Percentiles rank a stretch among this genome's conserved stretches.
These are phyloP conservation scores for Leccinum variicolor DNA, from an alignment of 768 basidiomycete genomes.

Conservation along the genomic window DNA sequence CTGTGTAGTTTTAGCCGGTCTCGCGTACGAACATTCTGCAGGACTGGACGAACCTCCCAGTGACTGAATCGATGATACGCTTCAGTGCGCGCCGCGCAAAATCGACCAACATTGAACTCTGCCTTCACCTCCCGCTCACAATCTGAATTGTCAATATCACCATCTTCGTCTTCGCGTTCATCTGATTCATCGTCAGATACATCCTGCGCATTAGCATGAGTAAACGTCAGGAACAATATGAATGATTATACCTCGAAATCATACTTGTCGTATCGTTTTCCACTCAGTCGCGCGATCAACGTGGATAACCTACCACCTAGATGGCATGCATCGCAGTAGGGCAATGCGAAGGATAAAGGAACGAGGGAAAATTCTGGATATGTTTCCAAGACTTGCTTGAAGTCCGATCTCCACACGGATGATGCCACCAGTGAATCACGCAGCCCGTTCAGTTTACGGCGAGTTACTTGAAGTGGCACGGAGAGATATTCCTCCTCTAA, in stretches of 20 bases:
- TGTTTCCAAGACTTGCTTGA: slow-evolving; percentile 59
- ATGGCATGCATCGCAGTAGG: slow-evolving; percentile 81
- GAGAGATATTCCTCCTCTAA: slow-evolving; percentile 68
- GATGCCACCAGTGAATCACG: slow-evolving; percentile 77
- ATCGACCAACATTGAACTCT: slow-evolving; percentile 70
- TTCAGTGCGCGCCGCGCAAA: slow-evolving; percentile 66
- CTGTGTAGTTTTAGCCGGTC: slow-evolving; percentile 36
- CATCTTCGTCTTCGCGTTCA: slow-evolving; percentile 21
- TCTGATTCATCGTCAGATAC: slow-evolving; percentile 22
- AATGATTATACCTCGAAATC: slow-evolving; percentile 57
- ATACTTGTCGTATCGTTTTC: slow-evolving; percentile 63
- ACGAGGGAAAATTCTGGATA: slow-evolving; percentile 63
- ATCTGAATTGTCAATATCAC: slow-evolving; percentile 14
- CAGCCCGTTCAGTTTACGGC: slow-evolving; percentile 67
- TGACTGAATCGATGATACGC: slow-evolving; percentile 74
- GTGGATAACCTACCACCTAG: slow-evolving; percentile 69
- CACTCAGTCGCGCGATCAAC: slow-evolving; percentile 56
- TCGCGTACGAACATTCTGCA: neutral
- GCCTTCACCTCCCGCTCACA: slow-evolving; percentile 12
- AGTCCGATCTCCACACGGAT: slow-evolving; percentile 77
- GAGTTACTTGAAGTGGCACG: slow-evolving; percentile 61
- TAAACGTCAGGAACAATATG: neutral
- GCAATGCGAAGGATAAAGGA: slow-evolving; percentile 51
- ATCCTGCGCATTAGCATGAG: slow-evolving; percentile 12
- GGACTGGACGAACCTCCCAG: slow-evolving; percentile 65